Percentiles rank a stretch among this genome's conserved stretches.
Conservation (phyloP, 1,284 basidiomycete genomes). For the Somion occarium region DNA sequence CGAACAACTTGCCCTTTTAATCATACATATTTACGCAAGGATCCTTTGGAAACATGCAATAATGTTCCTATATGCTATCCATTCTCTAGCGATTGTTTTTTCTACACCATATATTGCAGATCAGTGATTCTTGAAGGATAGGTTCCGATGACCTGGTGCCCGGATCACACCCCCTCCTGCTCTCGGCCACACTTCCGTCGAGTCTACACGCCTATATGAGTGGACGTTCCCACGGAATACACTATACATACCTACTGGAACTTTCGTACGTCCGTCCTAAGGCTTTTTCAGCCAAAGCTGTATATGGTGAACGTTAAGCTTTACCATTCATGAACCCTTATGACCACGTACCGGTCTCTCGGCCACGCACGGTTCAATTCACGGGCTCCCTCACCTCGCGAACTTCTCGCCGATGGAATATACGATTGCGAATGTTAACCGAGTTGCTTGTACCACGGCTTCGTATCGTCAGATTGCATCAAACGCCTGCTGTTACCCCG, state of each 20-base stretch:
- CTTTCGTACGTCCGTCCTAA: neutral
- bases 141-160: neutral
- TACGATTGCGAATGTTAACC: slow-evolving; percentile 2
- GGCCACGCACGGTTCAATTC: neutral
- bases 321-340: neutral
- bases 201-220: neutral
- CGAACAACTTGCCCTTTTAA: too few species aligned
- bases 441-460: slow-evolving; percentile 16
- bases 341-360: neutral
- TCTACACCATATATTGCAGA: too few species aligned
- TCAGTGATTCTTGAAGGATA: neutral
- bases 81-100: too few species aligned
- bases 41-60: too few species aligned
- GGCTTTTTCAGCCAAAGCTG: neutral
- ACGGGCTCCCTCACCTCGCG: neutral
- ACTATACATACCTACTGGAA: neutral
- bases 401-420: slow-evolving; percentile 1
- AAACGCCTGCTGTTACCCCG: slow-evolving; percentile 23
- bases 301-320: neutral
- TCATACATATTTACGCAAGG: too few species aligned
- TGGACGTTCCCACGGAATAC: neutral
- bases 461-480: slow-evolving; percentile 23
- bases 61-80: too few species aligned
- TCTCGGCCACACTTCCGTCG: neutral
- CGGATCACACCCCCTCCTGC: neutral